Percentiles rank a stretch among this genome's conserved stretches.
phyloP scores from a whole-genome alignment of 306 rosid species.

The Castanopsis chinensis region DNA sequence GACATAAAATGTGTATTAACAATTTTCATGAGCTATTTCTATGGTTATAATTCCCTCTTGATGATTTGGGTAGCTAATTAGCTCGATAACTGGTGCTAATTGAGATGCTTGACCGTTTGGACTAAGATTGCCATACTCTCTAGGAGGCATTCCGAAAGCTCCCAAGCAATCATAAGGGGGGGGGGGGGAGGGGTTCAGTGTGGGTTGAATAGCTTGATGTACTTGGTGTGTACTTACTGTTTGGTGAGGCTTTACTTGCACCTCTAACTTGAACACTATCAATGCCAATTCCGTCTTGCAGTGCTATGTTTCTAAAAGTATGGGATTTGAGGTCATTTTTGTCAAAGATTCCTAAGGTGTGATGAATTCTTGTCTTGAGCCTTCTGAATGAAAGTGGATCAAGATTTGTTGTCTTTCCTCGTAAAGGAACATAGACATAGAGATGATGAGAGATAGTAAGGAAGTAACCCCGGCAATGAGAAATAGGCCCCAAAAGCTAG shows the following conservation, averaged over 20 bases:
- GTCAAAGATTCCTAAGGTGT: too few species aligned
- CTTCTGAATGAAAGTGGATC: too few species aligned
- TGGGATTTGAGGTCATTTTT: too few species aligned
- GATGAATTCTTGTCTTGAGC: too few species aligned
- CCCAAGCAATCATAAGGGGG: not conserved
- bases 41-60: not conserved
- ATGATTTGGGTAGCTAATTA: too few species aligned
- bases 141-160: not conserved
- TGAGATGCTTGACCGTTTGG: not conserved
- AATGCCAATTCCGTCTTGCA: not conserved
- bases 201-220: conserved; percentile 1
- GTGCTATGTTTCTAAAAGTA: conserved; percentile 12
- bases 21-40: too few species aligned
- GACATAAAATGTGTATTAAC: too few species aligned
- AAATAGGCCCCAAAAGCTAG: conserved; percentile 59
- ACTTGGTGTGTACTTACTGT: conserved; percentile 5
- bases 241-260: not conserved
- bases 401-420: too few species aligned
- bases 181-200: too few species aligned
- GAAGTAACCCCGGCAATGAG: conserved; percentile 42
- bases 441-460: conserved; percentile 25
- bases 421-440: not conserved
- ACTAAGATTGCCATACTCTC: not conserved
- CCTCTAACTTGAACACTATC: not conserved
- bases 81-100: not conserved